Evolutionary conservation across 2,329 filamentous ascomycete genomes (phyloP).

Genomic region (Dryadomyces quercus-mongolicae): DNA sequence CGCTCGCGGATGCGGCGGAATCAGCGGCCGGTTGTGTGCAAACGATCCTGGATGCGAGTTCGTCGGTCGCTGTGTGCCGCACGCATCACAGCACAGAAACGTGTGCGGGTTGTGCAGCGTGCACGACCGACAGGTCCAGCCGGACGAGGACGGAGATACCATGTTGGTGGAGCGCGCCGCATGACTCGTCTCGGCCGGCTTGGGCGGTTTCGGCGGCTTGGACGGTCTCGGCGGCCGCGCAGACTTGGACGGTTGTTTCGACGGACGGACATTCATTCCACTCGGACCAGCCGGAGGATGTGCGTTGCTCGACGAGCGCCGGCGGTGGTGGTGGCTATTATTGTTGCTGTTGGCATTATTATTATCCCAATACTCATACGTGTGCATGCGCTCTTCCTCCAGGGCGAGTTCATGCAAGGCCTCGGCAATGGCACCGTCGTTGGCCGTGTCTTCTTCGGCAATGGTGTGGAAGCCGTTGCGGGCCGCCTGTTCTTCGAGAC

Average conservation of each 20-base stretch:
- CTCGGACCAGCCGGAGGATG: too few species aligned
- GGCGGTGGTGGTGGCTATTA: not conserved
- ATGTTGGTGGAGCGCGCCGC: too few species aligned
- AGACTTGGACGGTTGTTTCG: too few species aligned
- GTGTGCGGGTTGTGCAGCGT: slow-evolving; percentile 41
- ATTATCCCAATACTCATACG: not conserved
- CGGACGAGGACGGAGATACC: not conserved
- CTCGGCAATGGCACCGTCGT: slow-evolving; percentile 75
- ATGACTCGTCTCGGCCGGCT: not conserved
- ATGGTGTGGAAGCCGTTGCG: slow-evolving; percentile 68
- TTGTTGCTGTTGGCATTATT: not conserved
- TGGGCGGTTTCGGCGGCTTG: too few species aligned
- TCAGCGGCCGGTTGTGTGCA: not conserved
- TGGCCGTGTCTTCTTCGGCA: slow-evolving; percentile 80
- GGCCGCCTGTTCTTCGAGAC: slow-evolving; percentile 21
- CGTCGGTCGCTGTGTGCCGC: slow-evolving; percentile 21
- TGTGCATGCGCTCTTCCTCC: slow-evolving; percentile 47
- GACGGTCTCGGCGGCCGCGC: too few species aligned
- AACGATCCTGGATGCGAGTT: too few species aligned
- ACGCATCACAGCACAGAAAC: slow-evolving; percentile 46
- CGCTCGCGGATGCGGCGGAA: not conserved
- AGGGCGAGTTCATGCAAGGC: slow-evolving; percentile 79
- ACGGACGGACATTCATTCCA: too few species aligned
- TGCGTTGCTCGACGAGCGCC: too few species aligned
- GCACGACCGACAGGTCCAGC: slow-evolving; percentile 43